Evolutionary conservation across 2,329 filamentous ascomycete species (phyloP), one percentile per base, ranked within the genome.

Genomic region (Mariannaea elegans): DNA sequence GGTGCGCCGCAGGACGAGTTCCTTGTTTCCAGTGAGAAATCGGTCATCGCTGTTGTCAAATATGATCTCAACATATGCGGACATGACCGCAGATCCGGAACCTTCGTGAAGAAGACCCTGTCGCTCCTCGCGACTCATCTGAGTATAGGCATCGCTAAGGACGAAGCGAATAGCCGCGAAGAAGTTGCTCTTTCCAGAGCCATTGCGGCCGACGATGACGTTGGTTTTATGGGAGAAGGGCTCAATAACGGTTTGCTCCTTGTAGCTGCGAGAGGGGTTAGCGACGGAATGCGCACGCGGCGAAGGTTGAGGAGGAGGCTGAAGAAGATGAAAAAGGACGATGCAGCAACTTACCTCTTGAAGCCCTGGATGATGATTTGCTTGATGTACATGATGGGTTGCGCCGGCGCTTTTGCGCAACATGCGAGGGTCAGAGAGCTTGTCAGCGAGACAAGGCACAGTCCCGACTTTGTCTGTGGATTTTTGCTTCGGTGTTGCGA

Each of bases 311-410:
- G 45, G 51, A 42, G 41, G 48, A 27, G 49, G 54, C 56, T 47
- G 61, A 50, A 46, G 48, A 53, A 21, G 24, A 31, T 27, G 41
- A 59, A n/a, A 38, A 34, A 47, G 45, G 39, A 23, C 19, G 45
- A 13, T 16, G 23, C 42, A 16, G 29, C 31, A 56, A 38, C 79
- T 68, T 78, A 96, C 93, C 93, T 97, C 82, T 99, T 99, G 82
- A 99, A 99, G 88, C 95, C 95, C 79, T 99, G 95, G 76, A 99
- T 98, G 78, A 97, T 98, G 78, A 98, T 97, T 82, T 99, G 95
- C 80, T 99, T 99, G 86, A 99, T 97, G 83, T 96, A 95, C 94
- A 97, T 97, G 75, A 71, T 83, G 77, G 72, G 68, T 68, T 72
- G 70, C 71, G 74, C 73, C 65, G 71, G 73, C 75, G 75, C 76